Evolutionary conservation across 495 filamentous ascomycete genomes (phyloP), one percentile per base, ranked within the genome.

Genomic region (Neurospora tetrasperma): DNA sequence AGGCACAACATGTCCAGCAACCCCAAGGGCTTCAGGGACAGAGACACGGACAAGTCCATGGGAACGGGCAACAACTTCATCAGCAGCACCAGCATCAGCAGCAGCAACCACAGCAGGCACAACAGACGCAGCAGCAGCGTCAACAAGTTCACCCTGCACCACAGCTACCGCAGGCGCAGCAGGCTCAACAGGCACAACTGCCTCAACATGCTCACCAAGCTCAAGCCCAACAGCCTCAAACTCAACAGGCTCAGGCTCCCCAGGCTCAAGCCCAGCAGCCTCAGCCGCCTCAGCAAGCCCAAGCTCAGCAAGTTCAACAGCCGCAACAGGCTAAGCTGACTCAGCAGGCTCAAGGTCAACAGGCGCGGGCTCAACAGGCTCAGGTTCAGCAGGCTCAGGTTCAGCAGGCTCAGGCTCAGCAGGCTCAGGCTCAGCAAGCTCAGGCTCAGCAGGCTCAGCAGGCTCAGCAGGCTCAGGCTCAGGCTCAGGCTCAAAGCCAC

Each of bases 21-120:
- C 59, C 75, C 0, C 75, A 76, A 38, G 78, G 75, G 1, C 75
- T 74, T 9, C 75, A 77, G 68, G 76, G 70, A 14, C 78, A 79
- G 14, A 75, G 76, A 66, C 14, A 16, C 27, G 54, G 54, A 66
- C 54, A 66, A 18, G 31, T 66, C 27, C 54, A 66, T 66, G 54
- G 54, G 54, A 27, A 66, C 14, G 54, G 54, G 54, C 54, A 66
- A 66, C 54, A 66, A 66, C 27, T 66, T 12, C 74, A 44, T n/a
- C 66, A 72, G 62, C 71, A 74, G 11, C 71, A 78, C 31, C 76
- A 76, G 68, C 71, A 78, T 39, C 76, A 76, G 59, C 73, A 71
- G 1, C 54, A 66, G 12, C 54, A 66, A 27, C 70, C 62, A 11
- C 74, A 76, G 69, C 74, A 78, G 71, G 71, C 39, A 38, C 75